Base-by-base conservation (phyloP, 495 filamentous ascomycete genomes). In the Corynascus novoguineensis region DNA sequence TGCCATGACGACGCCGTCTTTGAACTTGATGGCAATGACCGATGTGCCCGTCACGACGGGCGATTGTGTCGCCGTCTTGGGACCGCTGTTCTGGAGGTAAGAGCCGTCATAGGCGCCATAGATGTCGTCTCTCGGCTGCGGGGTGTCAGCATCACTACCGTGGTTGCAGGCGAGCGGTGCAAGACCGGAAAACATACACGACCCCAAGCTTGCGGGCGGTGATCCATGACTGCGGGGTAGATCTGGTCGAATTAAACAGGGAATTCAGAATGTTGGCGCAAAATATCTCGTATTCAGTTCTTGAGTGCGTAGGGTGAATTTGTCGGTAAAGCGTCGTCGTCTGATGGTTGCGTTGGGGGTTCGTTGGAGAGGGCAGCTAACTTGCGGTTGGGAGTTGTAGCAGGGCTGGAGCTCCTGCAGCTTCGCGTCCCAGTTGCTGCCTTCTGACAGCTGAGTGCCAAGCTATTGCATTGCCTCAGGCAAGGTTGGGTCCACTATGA, bases 11-110 rank as follows among this genome's bases (percentile, higher is more conserved):
- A 97, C 90, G 69, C 93, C 93, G 64, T 92, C 89, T 65, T 90
- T 92, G 77, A 89, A 98, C 77, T 97, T 97, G 50, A 96, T 80
- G 45, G 84, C 93, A 46, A 98, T 71, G 19, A 98, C 95, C 24
- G 92, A 97, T 21, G 93, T 97, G 69, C 93, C 93, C 42, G 93
- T 98, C 47, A 97, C 93, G 55, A 95, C 82, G 60, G 93, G 93
- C 2, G 82, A 84, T 68, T 93, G 89, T 38, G 93, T 97, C 70
- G 93, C 89, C 62, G 86, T 78, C 68, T 86, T 95, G 24, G 90
- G 88, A 19, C 78, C 77, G 64, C 71, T 75, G 44, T 63, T 63
- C 60, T 89, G 83, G 58, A 97, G 80, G 68, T 92, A 90, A 54
- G 91, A 90, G 62, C 75, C 71, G 73, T 97, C 86, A 73, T 98